Evolutionary conservation across 1,284 basidiomycete species (phyloP).

Genomic region (Fomitiporia mediterranea): DNA sequence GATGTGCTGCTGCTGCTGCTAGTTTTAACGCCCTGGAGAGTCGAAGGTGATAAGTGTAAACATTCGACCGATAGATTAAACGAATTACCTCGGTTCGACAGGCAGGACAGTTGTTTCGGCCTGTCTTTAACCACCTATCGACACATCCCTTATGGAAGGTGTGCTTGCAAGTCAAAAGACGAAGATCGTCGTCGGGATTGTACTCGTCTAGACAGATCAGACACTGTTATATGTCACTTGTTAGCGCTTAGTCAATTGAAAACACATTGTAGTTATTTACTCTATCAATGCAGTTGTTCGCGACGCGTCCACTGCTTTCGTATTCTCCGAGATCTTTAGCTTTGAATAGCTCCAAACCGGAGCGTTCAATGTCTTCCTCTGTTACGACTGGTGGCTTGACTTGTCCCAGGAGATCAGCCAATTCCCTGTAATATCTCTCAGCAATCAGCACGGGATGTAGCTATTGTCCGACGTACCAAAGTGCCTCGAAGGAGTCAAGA

Average conservation of each 20-base stretch:
- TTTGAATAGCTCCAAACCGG: constrained; percentile 70
- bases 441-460: constrained; percentile 20
- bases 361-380: constrained; percentile 76
- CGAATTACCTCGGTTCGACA: constrained; percentile 63
- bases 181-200: constrained; percentile 64
- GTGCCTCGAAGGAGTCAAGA: constrained; percentile 71
- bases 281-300: constrained; percentile 72
- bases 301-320: constrained; percentile 56
- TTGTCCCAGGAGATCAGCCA: constrained; percentile 74
- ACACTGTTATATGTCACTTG: constrained; percentile 41
- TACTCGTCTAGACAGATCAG: constrained; percentile 86
- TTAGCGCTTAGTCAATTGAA: constrained; percentile 3
- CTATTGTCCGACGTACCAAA: constrained; percentile 45
- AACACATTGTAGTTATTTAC: constrained; percentile 54
- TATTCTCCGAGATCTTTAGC: constrained; percentile 47
- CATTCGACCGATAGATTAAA: not conserved
- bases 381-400: constrained; percentile 76
- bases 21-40: constrained; percentile 12
- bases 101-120: constrained; percentile 87
- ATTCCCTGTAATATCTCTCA: constrained; percentile 43
- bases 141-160: constrained; percentile 84
- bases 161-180: constrained; percentile 78
- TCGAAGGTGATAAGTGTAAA: not conserved
- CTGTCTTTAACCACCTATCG: constrained; percentile 81
- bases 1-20: not conserved